Evolutionary conservation across 1,284 basidiomycete genomes (phyloP).

Genomic region (Cryptococcus depauperatus): DNA sequence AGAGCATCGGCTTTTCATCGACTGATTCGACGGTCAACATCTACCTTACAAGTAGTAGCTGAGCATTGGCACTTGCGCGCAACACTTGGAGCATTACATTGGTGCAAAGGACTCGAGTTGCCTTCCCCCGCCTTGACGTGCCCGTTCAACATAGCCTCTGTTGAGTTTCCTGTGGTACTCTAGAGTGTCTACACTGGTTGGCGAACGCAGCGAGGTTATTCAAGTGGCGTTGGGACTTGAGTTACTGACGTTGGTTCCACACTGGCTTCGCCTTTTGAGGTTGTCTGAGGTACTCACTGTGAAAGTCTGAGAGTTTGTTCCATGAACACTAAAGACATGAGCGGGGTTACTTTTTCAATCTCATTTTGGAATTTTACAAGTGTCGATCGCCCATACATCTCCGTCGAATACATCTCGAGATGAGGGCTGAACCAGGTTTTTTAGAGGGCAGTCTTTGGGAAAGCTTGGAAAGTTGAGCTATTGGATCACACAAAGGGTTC

Average conservation of each 20-base stretch:
- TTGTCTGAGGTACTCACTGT: slow-evolving; percentile 2
- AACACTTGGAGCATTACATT: neutral
- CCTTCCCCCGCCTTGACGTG: slow-evolving; percentile 25
- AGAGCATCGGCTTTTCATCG: no score
- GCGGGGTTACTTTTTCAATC: neutral
- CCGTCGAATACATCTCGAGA: no score
- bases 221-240: slow-evolving; percentile 26
- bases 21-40: no score
- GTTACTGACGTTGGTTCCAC: slow-evolving; percentile 3
- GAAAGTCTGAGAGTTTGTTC: neutral
- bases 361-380: no score
- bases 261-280: neutral
- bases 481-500: no score
- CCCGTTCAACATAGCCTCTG: slow-evolving; percentile 2
- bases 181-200: slow-evolving; percentile 7
- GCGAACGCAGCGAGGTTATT: slow-evolving; percentile 20
- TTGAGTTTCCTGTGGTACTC: slow-evolving; percentile 3
- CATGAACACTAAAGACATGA: slow-evolving; percentile 8
- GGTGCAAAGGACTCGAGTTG: slow-evolving; percentile 12
- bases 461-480: no score
- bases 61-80: neutral
- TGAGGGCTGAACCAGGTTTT: no score
- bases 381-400: no score
- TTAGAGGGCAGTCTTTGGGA: no score
- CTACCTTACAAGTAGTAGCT: slow-evolving; percentile 7